A percentile compares a stretch with the other conserved stretches of the same genome.
Evolutionary conservation across 345 rosid species (phyloP).

Genomic region (Mercurialis annua): DNA sequence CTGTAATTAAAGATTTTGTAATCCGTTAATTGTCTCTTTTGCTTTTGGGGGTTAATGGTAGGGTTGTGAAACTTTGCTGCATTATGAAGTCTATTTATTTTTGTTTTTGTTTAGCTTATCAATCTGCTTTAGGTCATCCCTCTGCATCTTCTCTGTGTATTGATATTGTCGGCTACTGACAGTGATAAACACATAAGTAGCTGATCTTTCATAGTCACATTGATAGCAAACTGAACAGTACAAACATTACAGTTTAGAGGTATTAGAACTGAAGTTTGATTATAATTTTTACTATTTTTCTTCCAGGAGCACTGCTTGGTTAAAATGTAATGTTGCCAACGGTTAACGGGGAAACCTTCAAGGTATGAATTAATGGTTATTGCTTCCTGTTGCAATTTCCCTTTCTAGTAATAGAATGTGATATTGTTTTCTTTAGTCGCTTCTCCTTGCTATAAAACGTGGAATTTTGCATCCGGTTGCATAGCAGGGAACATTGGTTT

Average conservation of each 20-base stretch:
- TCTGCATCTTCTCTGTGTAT: background rate
- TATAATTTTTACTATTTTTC: background rate
- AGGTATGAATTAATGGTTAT: background rate
- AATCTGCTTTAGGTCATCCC: background rate
- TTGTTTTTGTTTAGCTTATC: too few relatives aligned
- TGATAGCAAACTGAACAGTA: background rate
- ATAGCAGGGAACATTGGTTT: slow-evolving; percentile 20
- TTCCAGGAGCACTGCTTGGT: background rate
- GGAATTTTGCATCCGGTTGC: slow-evolving; percentile 30
- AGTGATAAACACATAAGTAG: background rate
- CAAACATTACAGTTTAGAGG: background rate
- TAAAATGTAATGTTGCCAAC: background rate
- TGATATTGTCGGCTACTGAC: background rate
- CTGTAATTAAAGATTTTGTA: background rate
- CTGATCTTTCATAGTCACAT: background rate
- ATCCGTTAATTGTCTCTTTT: background rate
- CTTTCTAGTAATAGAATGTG: slow-evolving; percentile 5
- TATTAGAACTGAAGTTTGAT: background rate
- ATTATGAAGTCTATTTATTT: too few relatives aligned
- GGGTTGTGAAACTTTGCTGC: too few relatives aligned
- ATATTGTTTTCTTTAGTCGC: slow-evolving; percentile 2
- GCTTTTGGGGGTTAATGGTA: background rate
- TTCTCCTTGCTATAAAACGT: slow-evolving; percentile 16
- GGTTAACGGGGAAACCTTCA: background rate
- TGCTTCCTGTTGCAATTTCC: slow-evolving; percentile 1